phyloP scores from a whole-genome alignment of 1,284 basidiomycete species.

The Lignosus rhinocerotis region DNA sequence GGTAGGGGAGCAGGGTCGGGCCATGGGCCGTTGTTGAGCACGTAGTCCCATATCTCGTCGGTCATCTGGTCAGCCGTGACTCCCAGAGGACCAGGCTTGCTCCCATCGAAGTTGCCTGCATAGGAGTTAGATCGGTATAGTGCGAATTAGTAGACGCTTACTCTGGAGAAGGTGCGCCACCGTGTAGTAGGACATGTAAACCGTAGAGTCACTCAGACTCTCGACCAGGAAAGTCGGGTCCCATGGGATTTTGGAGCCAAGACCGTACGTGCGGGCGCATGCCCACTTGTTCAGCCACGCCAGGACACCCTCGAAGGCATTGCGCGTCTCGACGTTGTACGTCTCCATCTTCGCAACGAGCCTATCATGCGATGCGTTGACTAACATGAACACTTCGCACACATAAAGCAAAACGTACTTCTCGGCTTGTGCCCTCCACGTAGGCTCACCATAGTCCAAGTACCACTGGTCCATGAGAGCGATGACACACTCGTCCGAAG shows the following conservation, averaged over 20 bases:
- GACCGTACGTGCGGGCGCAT: constrained; percentile 94
- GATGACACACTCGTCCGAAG: constrained; percentile 95
- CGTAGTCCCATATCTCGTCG: constrained; percentile 96
- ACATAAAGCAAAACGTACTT: constrained; percentile 50
- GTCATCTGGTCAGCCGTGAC: constrained; percentile 93
- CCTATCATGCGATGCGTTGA: constrained; percentile 39
- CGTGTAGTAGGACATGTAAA: constrained; percentile 99
- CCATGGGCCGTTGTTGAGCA: constrained; percentile 80
- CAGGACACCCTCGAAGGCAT: constrained; percentile 90
- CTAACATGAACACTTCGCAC: constrained; percentile 9
- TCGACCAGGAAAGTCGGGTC: constrained; percentile 97
- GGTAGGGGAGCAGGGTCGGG: constrained; percentile 69
- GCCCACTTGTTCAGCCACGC: constrained; percentile 99
- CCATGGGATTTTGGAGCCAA: constrained; percentile 97
- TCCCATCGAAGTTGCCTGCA: constrained; percentile 76
- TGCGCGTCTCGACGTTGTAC: constrained; percentile 86
- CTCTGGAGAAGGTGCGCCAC: constrained; percentile 89
- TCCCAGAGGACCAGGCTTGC: constrained; percentile 79
- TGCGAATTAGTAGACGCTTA: constrained; percentile 35
- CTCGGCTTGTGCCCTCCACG: constrained; percentile 87
- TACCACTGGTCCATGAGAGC: constrained; percentile 99
- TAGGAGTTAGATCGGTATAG: constrained; percentile 16
- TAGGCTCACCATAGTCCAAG: constrained; percentile 92
- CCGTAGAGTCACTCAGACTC: constrained; percentile 95
- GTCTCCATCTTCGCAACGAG: constrained; percentile 88